Conservation (phyloP, 164 flowering plant species). For the Pachysandra terminalis region DNA sequence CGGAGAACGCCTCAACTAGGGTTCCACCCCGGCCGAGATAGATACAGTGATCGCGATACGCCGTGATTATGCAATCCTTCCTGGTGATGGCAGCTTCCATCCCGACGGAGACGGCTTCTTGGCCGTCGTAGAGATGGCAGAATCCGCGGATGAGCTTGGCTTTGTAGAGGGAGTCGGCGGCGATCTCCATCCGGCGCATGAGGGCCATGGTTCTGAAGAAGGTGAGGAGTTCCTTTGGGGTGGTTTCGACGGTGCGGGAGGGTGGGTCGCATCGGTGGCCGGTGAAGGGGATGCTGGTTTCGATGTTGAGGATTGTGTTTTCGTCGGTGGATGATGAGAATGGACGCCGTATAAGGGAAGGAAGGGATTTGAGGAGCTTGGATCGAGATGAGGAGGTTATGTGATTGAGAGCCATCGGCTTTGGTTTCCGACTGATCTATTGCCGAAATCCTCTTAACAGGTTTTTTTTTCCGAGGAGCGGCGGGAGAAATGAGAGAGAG, state of each 20-base stretch:
- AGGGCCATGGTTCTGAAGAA: constrained; percentile 81
- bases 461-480: too few relatives aligned
- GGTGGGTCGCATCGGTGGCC: constrained; percentile 79
- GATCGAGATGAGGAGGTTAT: constrained; percentile 4
- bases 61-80: constrained; percentile 82
- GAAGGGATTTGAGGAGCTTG: constrained; percentile 26
- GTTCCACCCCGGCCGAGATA: constrained; percentile 87
- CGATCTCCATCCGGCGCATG: constrained; percentile 96
- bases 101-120: constrained; percentile 89
- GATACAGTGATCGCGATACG: constrained; percentile 89
- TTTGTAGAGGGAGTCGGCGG: constrained; percentile 95
- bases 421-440: too few relatives aligned
- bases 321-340: constrained; percentile 31
- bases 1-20: constrained; percentile 59
- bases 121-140: constrained; percentile 96
- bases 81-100: constrained; percentile 94
- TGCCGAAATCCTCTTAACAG: too few relatives aligned
- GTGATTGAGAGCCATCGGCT: background rate
- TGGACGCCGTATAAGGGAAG: constrained; percentile 25
- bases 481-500: too few relatives aligned
- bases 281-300: constrained; percentile 78
- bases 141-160: constrained; percentile 93
- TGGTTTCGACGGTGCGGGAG: constrained; percentile 68
- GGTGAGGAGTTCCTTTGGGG: constrained; percentile 54
- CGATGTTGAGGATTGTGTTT: constrained; percentile 46